These are phyloP conservation scores for Micromonas commoda DNA, from an alignment of 139 green algal genomes.

Conservation along the genomic window DNA sequence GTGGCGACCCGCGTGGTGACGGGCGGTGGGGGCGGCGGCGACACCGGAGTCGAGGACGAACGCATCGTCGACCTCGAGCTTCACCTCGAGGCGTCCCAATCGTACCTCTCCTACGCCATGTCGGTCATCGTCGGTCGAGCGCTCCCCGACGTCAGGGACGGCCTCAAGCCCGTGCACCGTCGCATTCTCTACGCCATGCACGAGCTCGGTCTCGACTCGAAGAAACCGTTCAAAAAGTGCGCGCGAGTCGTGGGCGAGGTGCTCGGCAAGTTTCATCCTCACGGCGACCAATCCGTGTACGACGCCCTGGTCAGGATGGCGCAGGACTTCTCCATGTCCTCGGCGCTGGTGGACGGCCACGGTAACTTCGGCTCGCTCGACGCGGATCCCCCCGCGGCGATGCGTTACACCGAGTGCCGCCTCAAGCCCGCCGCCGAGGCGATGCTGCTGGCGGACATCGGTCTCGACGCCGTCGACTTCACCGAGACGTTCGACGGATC, in stretches of 20 bases:
- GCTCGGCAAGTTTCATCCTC: constrained; percentile 95
- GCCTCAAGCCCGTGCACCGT: constrained; percentile 95
- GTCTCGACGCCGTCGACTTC: constrained; percentile 71
- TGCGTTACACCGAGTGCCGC: constrained; percentile 77
- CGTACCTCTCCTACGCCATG: constrained; percentile 37
- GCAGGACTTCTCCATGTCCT: constrained; percentile 74
- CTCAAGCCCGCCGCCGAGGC: constrained; percentile 42
- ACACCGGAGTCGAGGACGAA: neutral
- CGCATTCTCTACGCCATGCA: constrained; percentile 96
- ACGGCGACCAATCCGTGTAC: constrained; percentile 89
- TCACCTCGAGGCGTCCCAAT: constrained; percentile 23
- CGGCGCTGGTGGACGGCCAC: constrained; percentile 81
- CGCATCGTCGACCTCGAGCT: constrained; percentile 30
- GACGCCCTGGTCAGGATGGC: constrained; percentile 89
- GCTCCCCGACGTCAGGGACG: constrained; percentile 91
- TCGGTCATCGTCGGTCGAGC: constrained; percentile 85
- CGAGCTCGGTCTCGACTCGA: constrained; percentile 71
- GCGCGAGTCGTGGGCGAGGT: constrained; percentile 96
- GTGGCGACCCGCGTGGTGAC: neutral
- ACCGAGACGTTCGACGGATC: constrained; percentile 75
- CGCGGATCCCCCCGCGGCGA: constrained; percentile 89
- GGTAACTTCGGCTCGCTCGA: constrained; percentile 97
- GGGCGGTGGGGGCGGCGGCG: neutral
- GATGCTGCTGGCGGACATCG: constrained; percentile 78
- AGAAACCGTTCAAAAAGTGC: constrained; percentile 83